Base-by-base conservation (phyloP, 108 stramenopile species). In the Schizochytrium sp. region DNA sequence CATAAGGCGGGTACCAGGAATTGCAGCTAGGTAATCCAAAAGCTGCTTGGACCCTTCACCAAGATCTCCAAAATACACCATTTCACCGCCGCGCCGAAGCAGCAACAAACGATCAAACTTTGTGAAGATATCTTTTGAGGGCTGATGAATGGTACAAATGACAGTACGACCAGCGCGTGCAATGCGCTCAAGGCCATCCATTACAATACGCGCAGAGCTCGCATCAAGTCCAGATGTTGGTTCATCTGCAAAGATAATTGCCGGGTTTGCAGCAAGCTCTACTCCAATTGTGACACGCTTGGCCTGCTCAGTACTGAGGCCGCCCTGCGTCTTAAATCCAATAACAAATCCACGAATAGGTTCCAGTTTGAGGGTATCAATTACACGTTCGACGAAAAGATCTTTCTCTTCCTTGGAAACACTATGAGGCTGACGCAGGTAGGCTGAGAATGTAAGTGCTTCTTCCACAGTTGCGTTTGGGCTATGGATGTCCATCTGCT, bases 81-180 rank as follows among this genome's bases (percentile, higher is more conserved):
- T 73, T 45, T 88, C 55, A 2, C 93, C 93, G 49, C 93, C 93
- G 46, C 90, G 91, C 47, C 89, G 90, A 10, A 97, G 93, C n/a
- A 97, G 91, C 40, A 96, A 92, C 59, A 97, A 69, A n/a, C 87
- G 87, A 89, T 97, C 96, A 88, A 96, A 97, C 91, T 92, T 90
- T 61, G 94, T 92, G 88, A 94, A 97, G 72, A 96, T 95, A 56
- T 89, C 92, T 47, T 93, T 92, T 46, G 94, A 91, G 44, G 96
- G 96, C 87, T 95, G 96, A 69, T 97, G 96, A 88, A 97, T 96
- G 8, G 95, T 95, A 87, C 72, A 87, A 4, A 91, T 59, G 19
- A 95, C 93, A 13, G 96, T 94, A 57, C 94, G 91, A n/a, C 91
- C 56, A 1, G 56, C 28, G 90, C 90, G 41, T 13, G 92, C 92